Evolutionary conservation across 345 rosid species (phyloP).

Genomic region (Corchorus capsularis): DNA sequence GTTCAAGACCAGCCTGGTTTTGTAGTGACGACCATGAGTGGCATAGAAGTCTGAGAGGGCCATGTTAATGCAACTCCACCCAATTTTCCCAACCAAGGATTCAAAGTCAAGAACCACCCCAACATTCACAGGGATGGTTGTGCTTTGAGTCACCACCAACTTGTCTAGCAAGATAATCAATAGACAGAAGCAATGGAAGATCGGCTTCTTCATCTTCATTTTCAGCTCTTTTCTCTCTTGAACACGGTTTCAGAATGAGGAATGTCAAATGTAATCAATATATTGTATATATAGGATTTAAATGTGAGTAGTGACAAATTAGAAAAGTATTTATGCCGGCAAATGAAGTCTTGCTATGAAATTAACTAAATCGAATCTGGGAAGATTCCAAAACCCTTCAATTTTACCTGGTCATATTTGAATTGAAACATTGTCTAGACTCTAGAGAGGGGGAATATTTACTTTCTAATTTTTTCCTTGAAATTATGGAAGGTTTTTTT

Average conservation of each 20-base stretch:
- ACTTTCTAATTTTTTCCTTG: too few relatives aligned
- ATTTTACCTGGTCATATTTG: too few relatives aligned
- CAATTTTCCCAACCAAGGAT: slow-evolving; percentile 23
- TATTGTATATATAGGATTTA: too few relatives aligned
- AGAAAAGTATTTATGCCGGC: too few relatives aligned
- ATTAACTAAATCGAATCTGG: too few relatives aligned
- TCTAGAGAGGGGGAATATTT: too few relatives aligned
- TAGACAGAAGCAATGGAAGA: background rate
- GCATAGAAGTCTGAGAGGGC: slow-evolving; percentile 48
- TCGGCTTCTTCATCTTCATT: background rate
- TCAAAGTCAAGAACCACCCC: slow-evolving; percentile 43
- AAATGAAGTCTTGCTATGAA: too few relatives aligned
- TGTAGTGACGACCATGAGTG: slow-evolving; percentile 20
- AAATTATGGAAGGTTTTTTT: too few relatives aligned
- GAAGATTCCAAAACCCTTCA: too few relatives aligned
- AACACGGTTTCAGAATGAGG: background rate
- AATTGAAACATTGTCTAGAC: too few relatives aligned
- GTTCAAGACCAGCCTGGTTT: slow-evolving; percentile 35
- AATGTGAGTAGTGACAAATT: too few relatives aligned
- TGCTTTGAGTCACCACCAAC: background rate
- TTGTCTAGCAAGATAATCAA: background rate
- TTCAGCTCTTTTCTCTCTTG: background rate
- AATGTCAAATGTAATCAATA: too few relatives aligned
- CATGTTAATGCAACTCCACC: slow-evolving; percentile 45
- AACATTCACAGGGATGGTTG: slow-evolving; percentile 25